phyloP scores from a whole-genome alignment of 257 asterid species.

The Solanum piurae region DNA sequence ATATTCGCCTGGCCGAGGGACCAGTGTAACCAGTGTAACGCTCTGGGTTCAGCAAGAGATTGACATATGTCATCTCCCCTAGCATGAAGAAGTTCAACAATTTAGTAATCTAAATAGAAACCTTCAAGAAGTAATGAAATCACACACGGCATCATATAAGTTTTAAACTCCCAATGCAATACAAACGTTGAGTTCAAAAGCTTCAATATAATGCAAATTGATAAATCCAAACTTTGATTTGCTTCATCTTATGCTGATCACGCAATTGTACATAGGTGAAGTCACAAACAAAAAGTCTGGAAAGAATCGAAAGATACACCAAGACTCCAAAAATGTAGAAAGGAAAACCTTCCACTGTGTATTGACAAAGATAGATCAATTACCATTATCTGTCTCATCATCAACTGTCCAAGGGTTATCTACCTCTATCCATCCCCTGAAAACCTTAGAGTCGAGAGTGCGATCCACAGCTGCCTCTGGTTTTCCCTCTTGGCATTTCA shows the following conservation, averaged over 20 bases:
- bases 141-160: background rate
- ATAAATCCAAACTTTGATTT: background rate
- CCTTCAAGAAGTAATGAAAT: background rate
- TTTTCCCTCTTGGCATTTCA: constrained; percentile 91
- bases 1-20: constrained; percentile 86
- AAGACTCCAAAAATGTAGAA: background rate
- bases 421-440: constrained; percentile 83
- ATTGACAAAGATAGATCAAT: constrained; percentile 4
- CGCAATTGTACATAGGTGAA: background rate
- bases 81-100: constrained; percentile 8
- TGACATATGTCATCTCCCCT: constrained; percentile 95
- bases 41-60: constrained; percentile 85
- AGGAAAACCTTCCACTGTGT: background rate
- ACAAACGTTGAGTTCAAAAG: background rate
- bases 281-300: background rate
- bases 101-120: background rate
- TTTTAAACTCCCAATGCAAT: background rate
- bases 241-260: background rate
- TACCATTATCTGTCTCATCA: constrained; percentile 92
- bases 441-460: constrained; percentile 78
- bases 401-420: constrained; percentile 96
- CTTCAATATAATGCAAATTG: background rate
- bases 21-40: constrained; percentile 92
- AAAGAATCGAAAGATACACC: background rate
- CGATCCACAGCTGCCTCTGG: constrained; percentile 87